phyloP scores from a whole-genome alignment of 2,329 filamentous ascomycete genomes.

The Diaporthe vaccinii region DNA sequence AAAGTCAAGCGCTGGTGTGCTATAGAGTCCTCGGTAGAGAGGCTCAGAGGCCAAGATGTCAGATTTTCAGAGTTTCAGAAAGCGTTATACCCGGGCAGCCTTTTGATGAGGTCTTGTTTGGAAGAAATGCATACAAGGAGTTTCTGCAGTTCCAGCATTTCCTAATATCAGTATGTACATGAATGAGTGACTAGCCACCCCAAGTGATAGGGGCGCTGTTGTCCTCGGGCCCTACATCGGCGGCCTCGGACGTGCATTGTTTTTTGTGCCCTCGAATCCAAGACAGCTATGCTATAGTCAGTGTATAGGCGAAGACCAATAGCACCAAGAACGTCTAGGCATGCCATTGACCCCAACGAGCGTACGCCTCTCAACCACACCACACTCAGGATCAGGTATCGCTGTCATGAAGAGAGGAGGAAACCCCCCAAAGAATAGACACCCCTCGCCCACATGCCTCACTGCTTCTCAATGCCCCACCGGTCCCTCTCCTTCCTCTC shows the following conservation, averaged over 20 bases:
- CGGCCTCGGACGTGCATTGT: neutral
- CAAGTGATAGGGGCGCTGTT: neutral
- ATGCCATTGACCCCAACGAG: neutral
- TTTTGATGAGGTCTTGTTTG: neutral
- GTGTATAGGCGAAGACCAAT: neutral
- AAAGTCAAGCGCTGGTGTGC: conserved; percentile 18
- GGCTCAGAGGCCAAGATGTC: neutral
- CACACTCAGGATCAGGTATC: neutral
- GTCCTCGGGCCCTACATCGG: neutral
- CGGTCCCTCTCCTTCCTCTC: conserved; percentile 63
- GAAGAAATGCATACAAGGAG: neutral
- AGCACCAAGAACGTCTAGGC: neutral
- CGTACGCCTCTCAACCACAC: neutral
- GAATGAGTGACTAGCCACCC: neutral
- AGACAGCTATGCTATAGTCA: neutral
- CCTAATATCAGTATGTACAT: neutral
- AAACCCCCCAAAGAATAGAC: neutral
- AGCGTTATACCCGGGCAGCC: conserved; percentile 9
- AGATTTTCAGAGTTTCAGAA: neutral
- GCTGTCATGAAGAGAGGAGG: neutral
- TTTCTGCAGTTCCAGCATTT: neutral
- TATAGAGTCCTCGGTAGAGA: conserved; percentile 17
- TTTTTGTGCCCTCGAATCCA: neutral
- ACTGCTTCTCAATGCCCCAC: conserved; percentile 58
- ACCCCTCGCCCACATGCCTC: neutral